Percentiles rank a stretch among this genome's conserved stretches.
These are phyloP conservation scores for Stromatinia cepivora DNA, from an alignment of 2,329 filamentous ascomycete species.

Conservation along the genomic window DNA sequence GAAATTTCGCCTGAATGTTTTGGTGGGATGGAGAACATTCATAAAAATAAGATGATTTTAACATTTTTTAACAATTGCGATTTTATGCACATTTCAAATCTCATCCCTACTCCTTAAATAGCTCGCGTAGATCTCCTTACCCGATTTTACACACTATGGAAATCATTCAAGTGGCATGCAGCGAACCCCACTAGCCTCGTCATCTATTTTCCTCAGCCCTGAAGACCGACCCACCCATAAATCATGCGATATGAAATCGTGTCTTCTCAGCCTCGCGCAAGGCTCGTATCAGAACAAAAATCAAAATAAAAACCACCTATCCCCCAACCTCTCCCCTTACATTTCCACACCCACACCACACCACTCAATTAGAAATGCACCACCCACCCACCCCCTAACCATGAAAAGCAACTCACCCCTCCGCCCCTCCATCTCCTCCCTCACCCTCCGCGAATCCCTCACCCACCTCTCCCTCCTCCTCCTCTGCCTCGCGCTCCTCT, in stretches of 20 bases:
- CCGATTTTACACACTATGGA: neutral
- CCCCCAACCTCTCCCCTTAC: neutral
- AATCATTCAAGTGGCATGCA: conserved; percentile 15
- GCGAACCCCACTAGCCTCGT: conserved; percentile 17
- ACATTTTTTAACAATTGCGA: neutral
- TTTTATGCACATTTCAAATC: neutral
- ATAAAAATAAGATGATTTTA: neutral
- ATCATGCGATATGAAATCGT: conserved; percentile 19
- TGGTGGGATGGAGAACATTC: neutral
- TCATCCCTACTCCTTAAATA: neutral
- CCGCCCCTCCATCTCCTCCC: conserved; percentile 36
- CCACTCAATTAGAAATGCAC: neutral
- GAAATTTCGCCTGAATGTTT: neutral
- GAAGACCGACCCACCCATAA: neutral
- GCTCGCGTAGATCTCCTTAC: neutral
- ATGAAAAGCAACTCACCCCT: conserved; percentile 9
- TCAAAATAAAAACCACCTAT: conserved; percentile 14
- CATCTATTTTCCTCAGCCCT: conserved; percentile 7
- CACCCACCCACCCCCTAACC: neutral
- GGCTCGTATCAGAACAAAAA: neutral
- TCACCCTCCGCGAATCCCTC: conserved; percentile 54
- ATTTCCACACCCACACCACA: neutral
- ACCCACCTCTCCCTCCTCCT: conserved; percentile 61
- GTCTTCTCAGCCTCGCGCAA: conserved; percentile 24
- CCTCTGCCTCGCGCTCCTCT: conserved; percentile 61